Base-by-base conservation (phyloP, 2,329 filamentous ascomycete genomes). In the Sordariomycetes sp. region DNA sequence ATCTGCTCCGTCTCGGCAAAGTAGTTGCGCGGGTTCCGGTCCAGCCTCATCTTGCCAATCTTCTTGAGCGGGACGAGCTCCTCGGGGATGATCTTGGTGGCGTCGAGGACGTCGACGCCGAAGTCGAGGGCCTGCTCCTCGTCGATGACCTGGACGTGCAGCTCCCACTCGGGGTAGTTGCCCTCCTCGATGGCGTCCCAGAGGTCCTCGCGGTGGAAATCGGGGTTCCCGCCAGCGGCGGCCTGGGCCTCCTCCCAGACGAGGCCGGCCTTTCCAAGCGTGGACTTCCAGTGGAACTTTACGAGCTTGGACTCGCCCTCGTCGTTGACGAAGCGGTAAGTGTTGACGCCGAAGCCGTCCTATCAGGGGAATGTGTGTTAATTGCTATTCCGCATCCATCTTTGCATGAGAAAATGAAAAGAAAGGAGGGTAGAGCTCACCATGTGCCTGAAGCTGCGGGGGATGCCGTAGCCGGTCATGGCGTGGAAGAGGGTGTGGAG, bases 61-160 rank as follows among this genome's bases (percentile, higher is more conserved):
- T 89, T 89, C 8, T 85, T 79, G 22, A 92, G 76, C 0, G 89
- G 89, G 0, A 90, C 74, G 0, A 84, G 70, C 13, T 92, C 86
- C 65, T 94, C 87, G 0, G 89, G 89, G 88, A 89, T 94, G 28
- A 92, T 70, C 72, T 95, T 94, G 42, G 89, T 95, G 1, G 89
- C 85, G 62, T 95, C 89, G 1, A 95, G 79, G 34, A 92, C 85
- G 64, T 94, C 89, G 60, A 94, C 92, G 7, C 92, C 89, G 60
- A 92, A 95, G 17, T 88, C 81, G 60, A 92, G 76, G 66, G 89
- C 81, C 54, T 84, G 78, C 10, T 76, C 77, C 61, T 92, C 88
- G 0, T 85, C 80, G 24, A 94, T 79, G 3, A 84, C 76, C 65
- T 95, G 89, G n/a, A 95, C 84, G 51, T 86, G 87, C 59, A 94